These are phyloP conservation scores for Orbilia brochopaga DNA, from an alignment of 2,329 filamentous ascomycete species.

Conservation along the genomic window DNA sequence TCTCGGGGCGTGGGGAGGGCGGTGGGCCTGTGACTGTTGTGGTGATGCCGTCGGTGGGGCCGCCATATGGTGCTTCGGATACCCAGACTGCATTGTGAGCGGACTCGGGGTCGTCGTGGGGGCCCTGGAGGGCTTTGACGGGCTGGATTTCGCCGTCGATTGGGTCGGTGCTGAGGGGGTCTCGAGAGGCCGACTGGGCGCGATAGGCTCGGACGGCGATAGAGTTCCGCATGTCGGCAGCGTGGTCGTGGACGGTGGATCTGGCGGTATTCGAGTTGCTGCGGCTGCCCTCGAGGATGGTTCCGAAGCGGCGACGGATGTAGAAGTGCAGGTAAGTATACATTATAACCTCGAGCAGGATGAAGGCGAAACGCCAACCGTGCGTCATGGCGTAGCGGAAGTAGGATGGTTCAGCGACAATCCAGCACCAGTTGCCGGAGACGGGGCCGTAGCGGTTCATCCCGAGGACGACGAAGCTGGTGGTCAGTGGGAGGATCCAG, in stretches of 20 bases:
- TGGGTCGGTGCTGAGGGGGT: background rate
- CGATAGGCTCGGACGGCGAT: no score
- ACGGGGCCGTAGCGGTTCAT: conserved; percentile 57
- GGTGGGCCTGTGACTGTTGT: background rate
- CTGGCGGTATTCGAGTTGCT: conserved; percentile 23
- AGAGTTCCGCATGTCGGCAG: background rate
- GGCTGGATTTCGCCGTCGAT: conserved; percentile 19
- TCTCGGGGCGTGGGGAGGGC: conserved; percentile 14
- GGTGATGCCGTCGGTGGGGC: conserved; percentile 20
- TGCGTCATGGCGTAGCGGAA: conserved; percentile 61
- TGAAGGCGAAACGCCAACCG: conserved; percentile 61
- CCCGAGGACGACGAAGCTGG: conserved; percentile 56
- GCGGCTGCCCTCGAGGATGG: conserved; percentile 25
- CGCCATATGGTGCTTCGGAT: conserved; percentile 26
- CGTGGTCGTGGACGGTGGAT: conserved; percentile 27
- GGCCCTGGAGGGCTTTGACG: background rate
- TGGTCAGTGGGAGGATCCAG: conserved; percentile 60
- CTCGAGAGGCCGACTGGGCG: conserved; percentile 11
- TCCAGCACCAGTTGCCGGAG: conserved; percentile 63
- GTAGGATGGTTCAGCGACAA: conserved; percentile 57
- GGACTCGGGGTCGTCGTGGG: conserved; percentile 17
- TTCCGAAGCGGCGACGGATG: conserved; percentile 40
- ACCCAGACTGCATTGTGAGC: conserved; percentile 33
- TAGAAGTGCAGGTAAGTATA: conserved; percentile 60
- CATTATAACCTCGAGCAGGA: conserved; percentile 58